Evolutionary conservation across 164 flowering plant species (phyloP).

Genomic region (Vitis cinerea): DNA sequence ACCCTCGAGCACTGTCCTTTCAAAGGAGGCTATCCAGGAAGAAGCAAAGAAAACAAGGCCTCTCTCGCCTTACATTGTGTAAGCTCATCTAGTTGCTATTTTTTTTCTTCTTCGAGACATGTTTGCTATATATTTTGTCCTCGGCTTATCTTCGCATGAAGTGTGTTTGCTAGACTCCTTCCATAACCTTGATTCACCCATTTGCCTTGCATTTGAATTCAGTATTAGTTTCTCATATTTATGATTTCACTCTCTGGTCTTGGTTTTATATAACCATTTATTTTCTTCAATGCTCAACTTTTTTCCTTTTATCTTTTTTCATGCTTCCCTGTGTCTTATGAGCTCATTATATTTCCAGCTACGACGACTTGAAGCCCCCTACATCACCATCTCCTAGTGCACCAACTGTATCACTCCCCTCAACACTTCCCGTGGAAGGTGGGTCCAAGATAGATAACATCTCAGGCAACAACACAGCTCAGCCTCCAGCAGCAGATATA

Average conservation of each 20-base stretch:
- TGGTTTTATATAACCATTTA: not conserved
- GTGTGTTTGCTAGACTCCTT: not conserved
- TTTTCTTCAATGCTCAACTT: not conserved
- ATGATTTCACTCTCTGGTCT: not conserved
- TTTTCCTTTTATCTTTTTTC: not conserved
- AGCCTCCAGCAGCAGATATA: conserved; percentile 16
- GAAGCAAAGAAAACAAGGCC: conserved; percentile 25
- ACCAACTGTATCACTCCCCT: conserved; percentile 18
- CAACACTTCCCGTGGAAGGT: conserved; percentile 11
- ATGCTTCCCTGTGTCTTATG: not conserved
- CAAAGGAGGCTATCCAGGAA: conserved; percentile 1
- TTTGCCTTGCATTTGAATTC: not conserved
- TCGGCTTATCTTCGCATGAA: not conserved
- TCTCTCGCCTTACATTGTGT: conserved; percentile 50
- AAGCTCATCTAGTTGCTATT: conserved; percentile 15
- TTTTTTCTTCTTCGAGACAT: not conserved
- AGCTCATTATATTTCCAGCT: conserved; percentile 25
- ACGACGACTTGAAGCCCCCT: conserved; percentile 65
- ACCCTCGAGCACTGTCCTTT: too few species aligned
- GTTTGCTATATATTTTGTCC: not conserved
- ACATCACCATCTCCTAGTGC: conserved; percentile 59
- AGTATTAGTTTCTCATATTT: not conserved
- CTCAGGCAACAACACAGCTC: conserved; percentile 15
- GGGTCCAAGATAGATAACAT: conserved; percentile 6
- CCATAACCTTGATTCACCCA: not conserved